phyloP scores from a whole-genome alignment of 2,329 filamentous ascomycete species.

The Gaeumannomyces tritici region DNA sequence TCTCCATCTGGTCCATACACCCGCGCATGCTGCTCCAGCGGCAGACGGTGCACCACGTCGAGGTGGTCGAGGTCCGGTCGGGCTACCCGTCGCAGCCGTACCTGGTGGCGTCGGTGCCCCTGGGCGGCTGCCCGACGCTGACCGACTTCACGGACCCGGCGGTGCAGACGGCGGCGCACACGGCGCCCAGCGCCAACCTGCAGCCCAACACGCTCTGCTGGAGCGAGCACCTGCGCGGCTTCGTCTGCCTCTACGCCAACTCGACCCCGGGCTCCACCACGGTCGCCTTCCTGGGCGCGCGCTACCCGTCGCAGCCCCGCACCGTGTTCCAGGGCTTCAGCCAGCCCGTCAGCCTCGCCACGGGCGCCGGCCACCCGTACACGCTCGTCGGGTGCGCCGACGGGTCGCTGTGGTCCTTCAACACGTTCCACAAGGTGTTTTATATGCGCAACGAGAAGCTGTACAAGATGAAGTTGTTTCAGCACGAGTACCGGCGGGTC shows the following conservation, averaged over 20 bases:
- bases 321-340: conserved; percentile 34
- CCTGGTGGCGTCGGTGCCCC: conserved; percentile 42
- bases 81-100: conserved; percentile 48
- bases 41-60: conserved; percentile 41
- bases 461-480: conserved; percentile 35
- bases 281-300: conserved; percentile 41
- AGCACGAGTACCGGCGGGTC: conserved; percentile 40
- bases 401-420: conserved; percentile 28
- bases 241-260: conserved; percentile 41
- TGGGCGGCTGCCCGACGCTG: conserved; percentile 42
- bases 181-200: conserved; percentile 38
- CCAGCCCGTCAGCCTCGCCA: conserved; percentile 35
- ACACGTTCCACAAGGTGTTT: conserved; percentile 32
- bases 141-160: conserved; percentile 43
- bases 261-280: conserved; percentile 42
- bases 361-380: conserved; percentile 42
- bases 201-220: conserved; percentile 44
- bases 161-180: conserved; percentile 42
- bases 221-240: conserved; percentile 46
- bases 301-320: conserved; percentile 42
- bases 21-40: conserved; percentile 39
- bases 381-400: conserved; percentile 38
- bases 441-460: conserved; percentile 26
- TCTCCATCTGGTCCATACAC: conserved; percentile 46
- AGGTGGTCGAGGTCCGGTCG: conserved; percentile 43